Evolutionary conservation across 2,329 filamentous ascomycete species (phyloP).

Genomic region (Ophiosphaerella herpotricha): DNA sequence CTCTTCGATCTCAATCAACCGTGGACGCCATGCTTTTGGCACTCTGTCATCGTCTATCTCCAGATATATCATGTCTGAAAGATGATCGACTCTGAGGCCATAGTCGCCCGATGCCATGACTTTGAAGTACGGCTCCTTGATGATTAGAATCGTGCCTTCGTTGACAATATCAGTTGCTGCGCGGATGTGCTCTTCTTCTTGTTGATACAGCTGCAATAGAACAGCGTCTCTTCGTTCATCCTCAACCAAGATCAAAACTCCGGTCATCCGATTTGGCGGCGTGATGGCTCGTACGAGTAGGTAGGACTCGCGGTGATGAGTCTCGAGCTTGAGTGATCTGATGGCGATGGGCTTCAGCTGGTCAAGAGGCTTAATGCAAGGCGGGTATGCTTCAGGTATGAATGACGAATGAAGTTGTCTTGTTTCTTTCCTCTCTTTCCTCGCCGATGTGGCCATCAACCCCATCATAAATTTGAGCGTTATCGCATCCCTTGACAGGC

Average conservation of each 20-base stretch:
- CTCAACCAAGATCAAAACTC: slow-evolving; percentile 10
- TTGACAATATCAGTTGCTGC: slow-evolving; percentile 41
- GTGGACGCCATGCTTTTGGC: slow-evolving; percentile 45
- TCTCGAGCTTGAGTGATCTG: slow-evolving; percentile 43
- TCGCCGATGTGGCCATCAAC: background rate
- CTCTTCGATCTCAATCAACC: background rate
- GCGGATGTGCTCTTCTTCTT: slow-evolving; percentile 32
- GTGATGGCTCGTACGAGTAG: slow-evolving; percentile 41
- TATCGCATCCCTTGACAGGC: slow-evolving; percentile 12
- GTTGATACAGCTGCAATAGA: slow-evolving; percentile 30
- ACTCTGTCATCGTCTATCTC: slow-evolving; percentile 44
- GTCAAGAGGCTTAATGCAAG: slow-evolving; percentile 15
- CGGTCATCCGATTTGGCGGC: slow-evolving; percentile 14
- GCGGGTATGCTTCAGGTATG: slow-evolving; percentile 23
- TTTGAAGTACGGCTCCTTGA: slow-evolving; percentile 60
- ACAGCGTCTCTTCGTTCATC: slow-evolving; percentile 9
- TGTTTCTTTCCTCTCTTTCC: background rate
- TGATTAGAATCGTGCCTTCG: slow-evolving; percentile 27
- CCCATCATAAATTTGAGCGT: slow-evolving; percentile 14
- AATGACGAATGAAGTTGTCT: slow-evolving; percentile 13
- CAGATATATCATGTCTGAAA: slow-evolving; percentile 54
- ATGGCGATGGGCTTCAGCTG: slow-evolving; percentile 28
- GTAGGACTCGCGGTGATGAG: slow-evolving; percentile 48
- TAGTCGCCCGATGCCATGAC: slow-evolving; percentile 46
- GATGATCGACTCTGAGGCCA: slow-evolving; percentile 58